Percentiles rank a stretch among this genome's conserved stretches.
phyloP scores from a whole-genome alignment of 176 grass and related monocot species.

The Carex myosuroides region DNA sequence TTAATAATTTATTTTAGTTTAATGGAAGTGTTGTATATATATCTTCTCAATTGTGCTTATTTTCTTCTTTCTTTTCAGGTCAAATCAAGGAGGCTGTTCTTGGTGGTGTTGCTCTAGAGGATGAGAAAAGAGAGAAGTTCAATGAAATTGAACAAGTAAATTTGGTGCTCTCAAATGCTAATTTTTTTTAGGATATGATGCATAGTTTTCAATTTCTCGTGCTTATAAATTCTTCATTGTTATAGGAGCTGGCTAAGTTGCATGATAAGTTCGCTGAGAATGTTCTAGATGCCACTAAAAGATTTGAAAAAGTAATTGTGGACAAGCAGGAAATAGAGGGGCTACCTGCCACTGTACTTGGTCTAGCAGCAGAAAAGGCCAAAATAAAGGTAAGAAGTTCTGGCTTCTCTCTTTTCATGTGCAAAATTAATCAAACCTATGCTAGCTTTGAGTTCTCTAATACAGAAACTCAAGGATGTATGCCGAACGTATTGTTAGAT shows the following conservation, averaged over 20 bases:
- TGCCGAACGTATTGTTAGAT: neutral
- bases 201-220: neutral
- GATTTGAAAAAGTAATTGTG: constrained; percentile 64
- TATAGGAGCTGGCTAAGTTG: constrained; percentile 76
- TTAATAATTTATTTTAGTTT: neutral
- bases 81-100: constrained; percentile 86
- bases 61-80: constrained; percentile 19
- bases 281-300: constrained; percentile 80
- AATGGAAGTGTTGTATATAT: neutral
- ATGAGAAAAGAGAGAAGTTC: constrained; percentile 59
- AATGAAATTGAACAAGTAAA: constrained; percentile 71
- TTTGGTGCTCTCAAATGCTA: neutral
- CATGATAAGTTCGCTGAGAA: constrained; percentile 73
- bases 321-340: constrained; percentile 80
- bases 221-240: neutral
- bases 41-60: neutral
- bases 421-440: neutral
- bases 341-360: constrained; percentile 56
- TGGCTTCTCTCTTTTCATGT: neutral
- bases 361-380: constrained; percentile 63
- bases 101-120: constrained; percentile 61
- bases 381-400: constrained; percentile 42
- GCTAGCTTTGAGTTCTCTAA: neutral
- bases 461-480: neutral
- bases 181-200: neutral